phyloP scores from a whole-genome alignment of 371 early-diverging fungal species.

The Apophysomyces variabilis region DNA sequence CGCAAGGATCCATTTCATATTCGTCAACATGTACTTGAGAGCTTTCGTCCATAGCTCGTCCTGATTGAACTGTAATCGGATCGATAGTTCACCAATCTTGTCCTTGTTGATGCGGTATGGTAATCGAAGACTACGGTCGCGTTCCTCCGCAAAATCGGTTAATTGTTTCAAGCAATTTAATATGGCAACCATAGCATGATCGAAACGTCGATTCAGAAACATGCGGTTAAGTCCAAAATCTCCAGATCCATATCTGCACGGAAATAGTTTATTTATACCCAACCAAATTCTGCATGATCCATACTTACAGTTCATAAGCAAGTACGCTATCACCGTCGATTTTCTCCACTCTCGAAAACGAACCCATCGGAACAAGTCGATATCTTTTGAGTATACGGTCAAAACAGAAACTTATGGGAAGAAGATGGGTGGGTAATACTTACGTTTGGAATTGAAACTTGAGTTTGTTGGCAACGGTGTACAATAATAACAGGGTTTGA shows the following conservation, averaged over 20 bases:
- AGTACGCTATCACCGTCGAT: slow-evolving; percentile 75
- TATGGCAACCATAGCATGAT: slow-evolving; percentile 88
- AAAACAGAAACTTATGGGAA: not conserved
- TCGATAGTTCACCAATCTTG: slow-evolving; percentile 84
- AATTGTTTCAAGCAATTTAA: slow-evolving; percentile 89
- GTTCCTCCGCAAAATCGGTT: slow-evolving; percentile 77
- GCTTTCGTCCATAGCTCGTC: slow-evolving; percentile 94
- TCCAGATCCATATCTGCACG: slow-evolving; percentile 80
- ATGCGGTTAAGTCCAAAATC: slow-evolving; percentile 84
- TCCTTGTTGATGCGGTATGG: slow-evolving; percentile 93
- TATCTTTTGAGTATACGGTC: slow-evolving; percentile 49
- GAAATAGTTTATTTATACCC: not conserved
- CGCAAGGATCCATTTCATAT: slow-evolving; percentile 85
- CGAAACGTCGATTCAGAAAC: slow-evolving; percentile 87
- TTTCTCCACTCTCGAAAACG: slow-evolving; percentile 89
- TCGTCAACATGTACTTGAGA: slow-evolving; percentile 83
- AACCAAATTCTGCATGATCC: not conserved
- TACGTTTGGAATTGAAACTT: slow-evolving; percentile 83
- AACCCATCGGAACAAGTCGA: slow-evolving; percentile 89
- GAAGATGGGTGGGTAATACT: slow-evolving; percentile 1
- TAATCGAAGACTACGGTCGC: slow-evolving; percentile 74
- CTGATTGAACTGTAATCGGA: slow-evolving; percentile 85
- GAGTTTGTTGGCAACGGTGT: slow-evolving; percentile 85
- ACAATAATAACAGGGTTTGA: slow-evolving; percentile 83
- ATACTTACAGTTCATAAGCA: slow-evolving; percentile 78